Percentiles rank a stretch among this genome's conserved stretches.
Evolutionary conservation across 2,329 filamentous ascomycete species (phyloP).

Genomic region (Fusarium bactridioides): DNA sequence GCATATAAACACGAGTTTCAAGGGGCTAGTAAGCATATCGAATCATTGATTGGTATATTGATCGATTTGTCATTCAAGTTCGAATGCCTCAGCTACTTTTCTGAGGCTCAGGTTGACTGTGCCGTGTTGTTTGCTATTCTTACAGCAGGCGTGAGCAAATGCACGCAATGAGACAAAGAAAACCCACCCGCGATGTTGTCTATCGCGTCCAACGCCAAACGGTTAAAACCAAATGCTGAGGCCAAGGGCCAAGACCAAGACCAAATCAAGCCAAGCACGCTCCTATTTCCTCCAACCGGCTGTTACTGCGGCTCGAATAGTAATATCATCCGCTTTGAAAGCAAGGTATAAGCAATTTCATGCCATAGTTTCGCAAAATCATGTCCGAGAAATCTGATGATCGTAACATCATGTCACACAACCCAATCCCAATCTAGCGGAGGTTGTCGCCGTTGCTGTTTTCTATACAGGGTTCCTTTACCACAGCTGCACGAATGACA

Average conservation of each 20-base stretch:
- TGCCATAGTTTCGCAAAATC: slow-evolving; percentile 8
- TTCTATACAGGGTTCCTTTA: slow-evolving; percentile 18
- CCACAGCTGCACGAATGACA: slow-evolving; percentile 36
- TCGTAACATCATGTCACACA: slow-evolving; percentile 26
- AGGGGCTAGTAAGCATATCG: neutral
- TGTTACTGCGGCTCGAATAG: neutral
- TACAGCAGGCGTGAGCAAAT: slow-evolving; percentile 18
- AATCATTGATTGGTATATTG: neutral
- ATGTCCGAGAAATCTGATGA: slow-evolving; percentile 24
- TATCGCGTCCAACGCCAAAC: slow-evolving; percentile 18
- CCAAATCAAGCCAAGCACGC: neutral
- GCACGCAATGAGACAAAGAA: slow-evolving; percentile 12
- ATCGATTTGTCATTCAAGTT: slow-evolving; percentile 13
- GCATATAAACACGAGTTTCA: neutral
- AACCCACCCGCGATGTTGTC: neutral
- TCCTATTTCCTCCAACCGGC: neutral
- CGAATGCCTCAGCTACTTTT: slow-evolving; percentile 4
- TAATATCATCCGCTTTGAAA: slow-evolving; percentile 17
- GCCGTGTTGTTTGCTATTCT: slow-evolving; percentile 13
- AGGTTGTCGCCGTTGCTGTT: slow-evolving; percentile 2
- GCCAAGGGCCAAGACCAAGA: neutral
- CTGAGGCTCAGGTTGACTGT: slow-evolving; percentile 9
- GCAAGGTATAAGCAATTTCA: neutral
- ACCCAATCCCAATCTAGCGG: neutral
- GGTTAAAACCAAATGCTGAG: neutral